Evolutionary conservation across 345 rosid genomes (phyloP).

Genomic region (Bruguiera sexangula): DNA sequence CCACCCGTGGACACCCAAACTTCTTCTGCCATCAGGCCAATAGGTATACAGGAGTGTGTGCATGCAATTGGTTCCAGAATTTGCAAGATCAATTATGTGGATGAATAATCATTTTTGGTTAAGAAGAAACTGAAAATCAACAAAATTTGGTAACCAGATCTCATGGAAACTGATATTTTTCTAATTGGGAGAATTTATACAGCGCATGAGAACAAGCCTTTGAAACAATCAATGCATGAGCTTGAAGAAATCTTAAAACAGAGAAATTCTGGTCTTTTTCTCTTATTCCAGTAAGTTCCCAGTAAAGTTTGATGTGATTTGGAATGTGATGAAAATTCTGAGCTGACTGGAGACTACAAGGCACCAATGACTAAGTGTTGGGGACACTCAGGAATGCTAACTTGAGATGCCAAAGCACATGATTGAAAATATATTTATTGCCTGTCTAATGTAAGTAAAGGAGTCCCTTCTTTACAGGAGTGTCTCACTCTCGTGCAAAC

Average conservation of each 20-base stretch:
- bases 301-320: too few species aligned
- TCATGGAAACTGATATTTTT: background rate
- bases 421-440: too few species aligned
- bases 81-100: background rate
- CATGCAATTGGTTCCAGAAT: slow-evolving; percentile 1
- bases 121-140: background rate
- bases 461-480: too few species aligned
- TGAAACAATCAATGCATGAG: background rate
- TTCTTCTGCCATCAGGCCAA: slow-evolving; percentile 22
- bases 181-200: background rate
- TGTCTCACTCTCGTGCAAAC: too few species aligned
- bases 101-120: background rate
- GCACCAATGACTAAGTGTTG: too few species aligned
- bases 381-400: too few species aligned
- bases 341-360: too few species aligned
- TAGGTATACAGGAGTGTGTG: slow-evolving; percentile 23
- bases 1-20: slow-evolving; percentile 18
- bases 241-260: background rate
- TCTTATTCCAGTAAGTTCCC: background rate
- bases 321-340: too few species aligned
- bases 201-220: background rate
- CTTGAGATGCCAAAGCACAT: too few species aligned
- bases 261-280: background rate
- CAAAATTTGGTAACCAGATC: background rate
- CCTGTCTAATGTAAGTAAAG: too few species aligned